Evolutionary conservation across 1,284 basidiomycete genomes (phyloP).

Genomic region (Moesziomyces globuligerus): DNA sequence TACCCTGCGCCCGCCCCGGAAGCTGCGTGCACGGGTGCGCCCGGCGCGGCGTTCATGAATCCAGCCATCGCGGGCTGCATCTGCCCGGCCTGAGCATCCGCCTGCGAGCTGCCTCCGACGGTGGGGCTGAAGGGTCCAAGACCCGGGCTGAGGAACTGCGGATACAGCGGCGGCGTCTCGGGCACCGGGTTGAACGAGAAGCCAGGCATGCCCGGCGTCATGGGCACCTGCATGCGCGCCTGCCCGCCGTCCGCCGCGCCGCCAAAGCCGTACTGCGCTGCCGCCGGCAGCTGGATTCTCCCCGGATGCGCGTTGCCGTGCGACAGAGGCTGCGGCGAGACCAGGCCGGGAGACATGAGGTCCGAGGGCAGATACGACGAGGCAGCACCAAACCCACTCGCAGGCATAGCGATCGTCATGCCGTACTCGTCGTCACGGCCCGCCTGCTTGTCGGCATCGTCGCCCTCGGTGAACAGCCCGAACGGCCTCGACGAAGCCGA

Average conservation of each 20-base stretch:
- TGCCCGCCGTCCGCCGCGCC: slow-evolving; percentile 16
- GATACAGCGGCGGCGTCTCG: slow-evolving; percentile 68
- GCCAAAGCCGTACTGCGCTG: slow-evolving; percentile 31
- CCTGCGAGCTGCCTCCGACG: slow-evolving; percentile 49
- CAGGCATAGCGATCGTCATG: slow-evolving; percentile 41
- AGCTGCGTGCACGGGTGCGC: slow-evolving; percentile 36
- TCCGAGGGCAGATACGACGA: slow-evolving; percentile 44
- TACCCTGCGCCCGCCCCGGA: slow-evolving; percentile 37
- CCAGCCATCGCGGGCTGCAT: neutral
- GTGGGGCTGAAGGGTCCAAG: slow-evolving; percentile 60
- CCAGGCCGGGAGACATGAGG: slow-evolving; percentile 47
- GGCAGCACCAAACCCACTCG: slow-evolving; percentile 34
- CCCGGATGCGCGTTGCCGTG: slow-evolving; percentile 45
- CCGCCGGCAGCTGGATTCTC: slow-evolving; percentile 56
- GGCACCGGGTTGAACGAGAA: slow-evolving; percentile 68
- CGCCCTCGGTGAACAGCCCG: slow-evolving; percentile 11
- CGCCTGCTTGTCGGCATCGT: neutral
- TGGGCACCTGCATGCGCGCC: slow-evolving; percentile 54
- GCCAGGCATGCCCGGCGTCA: slow-evolving; percentile 69
- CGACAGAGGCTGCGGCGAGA: slow-evolving; percentile 28
- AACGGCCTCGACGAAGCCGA: slow-evolving; percentile 9
- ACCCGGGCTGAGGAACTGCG: slow-evolving; percentile 67
- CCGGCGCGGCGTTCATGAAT: slow-evolving; percentile 21
- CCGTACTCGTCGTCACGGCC: slow-evolving; percentile 17
- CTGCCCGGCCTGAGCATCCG: slow-evolving; percentile 17